These are phyloP conservation scores for Aspergillus heteromorphus DNA, from an alignment of 495 filamentous ascomycete genomes.

Conservation along the genomic window DNA sequence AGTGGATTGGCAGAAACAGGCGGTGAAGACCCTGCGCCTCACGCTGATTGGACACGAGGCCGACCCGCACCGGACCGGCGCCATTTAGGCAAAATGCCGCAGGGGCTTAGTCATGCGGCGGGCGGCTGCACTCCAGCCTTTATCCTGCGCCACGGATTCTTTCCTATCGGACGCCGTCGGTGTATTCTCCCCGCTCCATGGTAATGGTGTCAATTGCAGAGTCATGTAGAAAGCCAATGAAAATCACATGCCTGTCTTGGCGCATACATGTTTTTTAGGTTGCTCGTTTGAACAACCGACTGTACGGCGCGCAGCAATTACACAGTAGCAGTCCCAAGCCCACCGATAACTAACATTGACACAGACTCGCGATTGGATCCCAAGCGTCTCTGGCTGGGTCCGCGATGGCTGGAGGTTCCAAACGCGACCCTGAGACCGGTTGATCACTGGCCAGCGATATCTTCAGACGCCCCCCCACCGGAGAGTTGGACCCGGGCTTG, in stretches of 20 bases:
- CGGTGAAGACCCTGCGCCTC: slow-evolving; percentile 1
- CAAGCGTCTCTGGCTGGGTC: background rate
- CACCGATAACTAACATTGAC: too few relatives aligned
- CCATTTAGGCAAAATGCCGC: slow-evolving; percentile 12
- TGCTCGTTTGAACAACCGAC: too few relatives aligned
- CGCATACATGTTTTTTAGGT: too few relatives aligned
- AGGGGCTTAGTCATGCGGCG: background rate
- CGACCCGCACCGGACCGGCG: background rate
- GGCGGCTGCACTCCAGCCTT: background rate
- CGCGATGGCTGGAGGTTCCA: background rate
- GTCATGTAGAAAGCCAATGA: background rate
- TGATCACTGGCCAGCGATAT: background rate
- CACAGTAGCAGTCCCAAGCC: too few relatives aligned
- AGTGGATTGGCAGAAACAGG: slow-evolving; percentile 14
- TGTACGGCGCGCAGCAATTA: too few relatives aligned
- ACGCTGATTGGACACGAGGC: slow-evolving; percentile 1
- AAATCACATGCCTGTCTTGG: too few relatives aligned
- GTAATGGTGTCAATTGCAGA: slow-evolving; percentile 1
- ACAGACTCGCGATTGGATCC: background rate
- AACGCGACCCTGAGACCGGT: background rate
- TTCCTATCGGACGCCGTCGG: background rate
- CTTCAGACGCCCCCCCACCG: background rate
- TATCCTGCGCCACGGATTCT: background rate
- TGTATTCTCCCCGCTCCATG: background rate
- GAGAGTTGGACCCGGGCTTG: too few relatives aligned